Percentiles rank a stretch among this genome's conserved stretches.
phyloP scores from a whole-genome alignment of 257 asterid genomes.

The Scutellaria barbata region DNA sequence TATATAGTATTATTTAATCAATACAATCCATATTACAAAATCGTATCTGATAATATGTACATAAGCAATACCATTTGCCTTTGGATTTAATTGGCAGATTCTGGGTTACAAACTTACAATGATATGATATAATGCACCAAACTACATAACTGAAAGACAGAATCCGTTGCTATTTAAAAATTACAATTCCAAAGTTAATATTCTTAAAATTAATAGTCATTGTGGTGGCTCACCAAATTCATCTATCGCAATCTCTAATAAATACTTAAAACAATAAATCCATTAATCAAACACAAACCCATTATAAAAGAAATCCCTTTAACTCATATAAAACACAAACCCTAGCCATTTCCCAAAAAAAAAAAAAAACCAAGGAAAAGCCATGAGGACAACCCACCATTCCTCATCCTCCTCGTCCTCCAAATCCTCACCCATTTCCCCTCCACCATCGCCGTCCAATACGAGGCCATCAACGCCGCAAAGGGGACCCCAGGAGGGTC shows the following conservation, averaged over 20 bases:
- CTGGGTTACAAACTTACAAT: too few relatives aligned
- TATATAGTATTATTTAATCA: too few relatives aligned
- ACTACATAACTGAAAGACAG: background rate
- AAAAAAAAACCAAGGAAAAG: too few relatives aligned
- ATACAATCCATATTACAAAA: too few relatives aligned
- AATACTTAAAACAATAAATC: background rate
- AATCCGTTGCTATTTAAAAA: background rate
- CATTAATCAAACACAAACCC: background rate
- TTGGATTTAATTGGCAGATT: too few relatives aligned
- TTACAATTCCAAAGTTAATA: background rate
- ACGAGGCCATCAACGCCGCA: conserved; percentile 40
- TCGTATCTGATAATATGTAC: too few relatives aligned
- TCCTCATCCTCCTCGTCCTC: conserved; percentile 12
- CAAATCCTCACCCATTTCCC: conserved; percentile 22
- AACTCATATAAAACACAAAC: background rate
- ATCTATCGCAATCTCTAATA: background rate
- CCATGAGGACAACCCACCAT: conserved; percentile 25
- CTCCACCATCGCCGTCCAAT: conserved; percentile 34
- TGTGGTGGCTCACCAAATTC: conserved; percentile 28
- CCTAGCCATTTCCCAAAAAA: background rate
- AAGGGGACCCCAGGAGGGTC: conserved; percentile 34
- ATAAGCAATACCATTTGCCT: too few relatives aligned
- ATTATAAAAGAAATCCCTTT: background rate
- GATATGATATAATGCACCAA: too few relatives aligned
- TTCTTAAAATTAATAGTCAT: background rate